phyloP scores from a whole-genome alignment of 805 yeast species.

The Starmerella geochares region DNA sequence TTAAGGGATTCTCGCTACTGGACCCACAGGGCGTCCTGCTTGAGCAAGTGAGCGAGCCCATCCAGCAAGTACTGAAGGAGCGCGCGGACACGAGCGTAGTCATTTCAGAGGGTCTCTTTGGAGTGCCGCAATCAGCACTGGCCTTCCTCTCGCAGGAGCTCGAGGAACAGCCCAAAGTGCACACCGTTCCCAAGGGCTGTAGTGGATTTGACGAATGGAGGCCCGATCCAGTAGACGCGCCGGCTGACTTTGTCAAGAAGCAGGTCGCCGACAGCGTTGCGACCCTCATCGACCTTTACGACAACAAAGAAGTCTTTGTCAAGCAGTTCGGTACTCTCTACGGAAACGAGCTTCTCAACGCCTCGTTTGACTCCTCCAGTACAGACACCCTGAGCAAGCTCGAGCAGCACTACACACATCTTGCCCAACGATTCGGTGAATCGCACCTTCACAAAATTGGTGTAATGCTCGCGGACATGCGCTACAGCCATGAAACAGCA shows the following conservation, averaged over 20 bases:
- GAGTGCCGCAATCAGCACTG: slow-evolving; percentile 36
- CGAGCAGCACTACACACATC: slow-evolving; percentile 40
- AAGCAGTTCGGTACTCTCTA: slow-evolving; percentile 54
- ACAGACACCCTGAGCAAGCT: slow-evolving; percentile 27
- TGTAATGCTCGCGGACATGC: slow-evolving; percentile 53
- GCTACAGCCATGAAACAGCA: slow-evolving; percentile 36
- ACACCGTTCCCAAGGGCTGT: slow-evolving; percentile 32
- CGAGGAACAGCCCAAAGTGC: slow-evolving; percentile 12
- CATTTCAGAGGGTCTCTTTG: slow-evolving; percentile 61
- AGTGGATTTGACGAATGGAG: slow-evolving; percentile 46
- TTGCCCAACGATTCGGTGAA: slow-evolving; percentile 57
- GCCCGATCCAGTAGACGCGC: slow-evolving; percentile 83
- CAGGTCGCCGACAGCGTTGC: slow-evolving; percentile 56
- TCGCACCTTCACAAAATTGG: slow-evolving; percentile 58
- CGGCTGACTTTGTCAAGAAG: slow-evolving; percentile 65
- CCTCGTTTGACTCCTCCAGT: slow-evolving; percentile 2
- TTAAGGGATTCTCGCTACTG: slow-evolving; percentile 58
- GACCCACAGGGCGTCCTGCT: slow-evolving; percentile 81
- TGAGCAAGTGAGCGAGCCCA: slow-evolving; percentile 68
- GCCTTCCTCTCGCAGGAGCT: slow-evolving; percentile 49
- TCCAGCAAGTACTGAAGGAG: slow-evolving; percentile 57
- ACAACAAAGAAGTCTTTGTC: slow-evolving; percentile 55
- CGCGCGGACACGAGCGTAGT: slow-evolving; percentile 63
- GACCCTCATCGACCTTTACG: slow-evolving; percentile 61
- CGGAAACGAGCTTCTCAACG: slow-evolving; percentile 43